A percentile compares a stretch with the other conserved stretches of the same genome.
phyloP scores from a whole-genome alignment of 2,329 filamentous ascomycete genomes.

The Trichoderma koningiopsis region DNA sequence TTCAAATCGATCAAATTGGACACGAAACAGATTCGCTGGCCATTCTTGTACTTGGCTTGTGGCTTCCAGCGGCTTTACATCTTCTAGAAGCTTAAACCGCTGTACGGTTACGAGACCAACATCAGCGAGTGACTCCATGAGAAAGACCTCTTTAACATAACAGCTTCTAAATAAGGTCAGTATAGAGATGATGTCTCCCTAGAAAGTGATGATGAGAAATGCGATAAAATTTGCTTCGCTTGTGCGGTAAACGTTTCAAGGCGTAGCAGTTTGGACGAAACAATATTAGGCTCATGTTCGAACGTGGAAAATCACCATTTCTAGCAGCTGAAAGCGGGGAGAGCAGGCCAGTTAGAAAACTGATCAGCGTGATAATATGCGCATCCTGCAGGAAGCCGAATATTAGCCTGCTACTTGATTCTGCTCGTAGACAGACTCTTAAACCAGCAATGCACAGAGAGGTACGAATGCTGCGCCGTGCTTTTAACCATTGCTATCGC shows the following conservation, averaged over 20 bases:
- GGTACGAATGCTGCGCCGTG: not conserved
- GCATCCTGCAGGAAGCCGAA: not conserved
- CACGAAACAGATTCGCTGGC: not conserved
- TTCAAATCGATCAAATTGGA: constrained; percentile 16
- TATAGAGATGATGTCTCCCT: not conserved
- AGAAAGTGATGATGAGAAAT: not conserved
- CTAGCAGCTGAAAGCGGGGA: not conserved
- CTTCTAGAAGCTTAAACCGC: constrained; percentile 2
- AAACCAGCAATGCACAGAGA: not conserved
- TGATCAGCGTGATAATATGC: not conserved
- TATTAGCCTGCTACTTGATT: not conserved
- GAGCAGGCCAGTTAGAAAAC: not conserved
- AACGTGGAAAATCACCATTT: not conserved
- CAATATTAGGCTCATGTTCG: not conserved
- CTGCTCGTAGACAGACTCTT: not conserved
- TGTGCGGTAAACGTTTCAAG: not conserved
- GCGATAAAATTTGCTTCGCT: not conserved
- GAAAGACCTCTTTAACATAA: no score
- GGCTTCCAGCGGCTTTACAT: not conserved
- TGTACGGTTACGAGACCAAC: not conserved
- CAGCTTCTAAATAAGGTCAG: not conserved
- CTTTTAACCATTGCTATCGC: not conserved
- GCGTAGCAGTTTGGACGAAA: not conserved
- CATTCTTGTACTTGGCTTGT: not conserved
- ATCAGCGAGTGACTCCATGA: not conserved